Evolutionary conservation across 129 eudicot species (phyloP).

Genomic region (Solidago caesia): DNA sequence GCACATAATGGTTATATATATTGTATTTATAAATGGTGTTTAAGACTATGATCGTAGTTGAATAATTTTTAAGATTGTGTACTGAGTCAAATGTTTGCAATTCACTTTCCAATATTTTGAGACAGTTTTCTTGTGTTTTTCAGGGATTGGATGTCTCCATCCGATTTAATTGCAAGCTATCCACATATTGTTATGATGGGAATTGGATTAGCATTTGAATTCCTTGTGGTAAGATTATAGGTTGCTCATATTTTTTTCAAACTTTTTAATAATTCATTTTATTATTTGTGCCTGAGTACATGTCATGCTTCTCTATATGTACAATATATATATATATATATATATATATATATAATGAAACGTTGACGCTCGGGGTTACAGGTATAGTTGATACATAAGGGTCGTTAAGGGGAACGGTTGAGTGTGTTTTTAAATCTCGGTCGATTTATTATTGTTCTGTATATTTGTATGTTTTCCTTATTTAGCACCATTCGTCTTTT

Average conservation of each 20-base stretch:
- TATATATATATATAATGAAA: too few species aligned
- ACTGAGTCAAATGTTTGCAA: too few species aligned
- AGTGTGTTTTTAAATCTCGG: too few species aligned
- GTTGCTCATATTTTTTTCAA: background rate
- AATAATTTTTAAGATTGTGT: too few species aligned
- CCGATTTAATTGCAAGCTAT: conserved; percentile 62
- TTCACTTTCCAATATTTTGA: background rate
- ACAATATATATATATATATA: too few species aligned
- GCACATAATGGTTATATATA: background rate
- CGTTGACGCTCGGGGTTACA: too few species aligned
- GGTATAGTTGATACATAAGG: too few species aligned
- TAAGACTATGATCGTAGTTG: too few species aligned
- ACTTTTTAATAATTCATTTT: conserved; percentile 1
- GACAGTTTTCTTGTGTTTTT: background rate
- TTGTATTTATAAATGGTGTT: background rate
- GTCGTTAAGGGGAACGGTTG: too few species aligned
- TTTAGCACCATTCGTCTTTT: too few species aligned
- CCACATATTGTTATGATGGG: conserved; percentile 83
- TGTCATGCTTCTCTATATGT: background rate
- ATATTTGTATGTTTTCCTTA: too few species aligned
- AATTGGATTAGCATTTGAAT: conserved; percentile 90
- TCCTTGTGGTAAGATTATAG: conserved; percentile 75
- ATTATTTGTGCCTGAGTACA: background rate
- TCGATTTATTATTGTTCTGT: too few species aligned
- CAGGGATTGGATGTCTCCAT: conserved; percentile 90